Percentiles rank a stretch among this genome's conserved stretches.
Evolutionary conservation across 2,329 filamentous ascomycete genomes (phyloP).

Genomic region (Xylaria multiplex): DNA sequence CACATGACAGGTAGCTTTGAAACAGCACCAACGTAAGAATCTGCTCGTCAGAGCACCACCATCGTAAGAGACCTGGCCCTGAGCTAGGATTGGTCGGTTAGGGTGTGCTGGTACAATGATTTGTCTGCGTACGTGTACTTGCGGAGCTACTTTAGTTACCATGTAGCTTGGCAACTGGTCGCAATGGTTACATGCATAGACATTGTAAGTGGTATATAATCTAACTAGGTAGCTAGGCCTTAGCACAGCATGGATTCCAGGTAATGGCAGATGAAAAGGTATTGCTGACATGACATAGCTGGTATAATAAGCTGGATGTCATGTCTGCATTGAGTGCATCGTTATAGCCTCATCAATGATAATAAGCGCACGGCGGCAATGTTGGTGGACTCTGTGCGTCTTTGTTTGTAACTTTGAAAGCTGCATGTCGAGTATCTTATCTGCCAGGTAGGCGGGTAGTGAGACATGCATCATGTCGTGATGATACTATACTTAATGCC

Average conservation of each 20-base stretch:
- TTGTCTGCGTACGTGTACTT: conserved; percentile 3
- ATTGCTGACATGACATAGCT: too few species aligned
- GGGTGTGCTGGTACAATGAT: conserved; percentile 4
- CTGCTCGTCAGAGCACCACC: conserved; percentile 19
- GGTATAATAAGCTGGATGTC: neutral
- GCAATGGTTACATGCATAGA: too few species aligned
- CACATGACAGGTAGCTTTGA: conserved; percentile 36
- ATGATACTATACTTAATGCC: conserved; percentile 2
- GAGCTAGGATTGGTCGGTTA: conserved; percentile 18
- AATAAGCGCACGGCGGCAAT: too few species aligned
- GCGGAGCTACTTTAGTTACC: neutral
- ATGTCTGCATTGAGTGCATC: neutral
- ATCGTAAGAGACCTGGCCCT: conserved; percentile 3
- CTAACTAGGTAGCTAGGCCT: too few species aligned
- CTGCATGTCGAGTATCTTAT: conserved; percentile 1
- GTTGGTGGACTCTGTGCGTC: too few species aligned
- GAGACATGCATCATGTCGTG: conserved; percentile 18
- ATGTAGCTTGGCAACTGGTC: too few species aligned
- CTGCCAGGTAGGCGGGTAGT: neutral
- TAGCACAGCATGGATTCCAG: too few species aligned
- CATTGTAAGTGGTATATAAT: too few species aligned
- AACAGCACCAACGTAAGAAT: conserved; percentile 35
- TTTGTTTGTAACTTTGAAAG: neutral
- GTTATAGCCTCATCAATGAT: neutral
- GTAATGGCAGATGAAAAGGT: too few species aligned